phyloP scores from a whole-genome alignment of 2,329 filamentous ascomycete species.

The Calycina herbarum region DNA sequence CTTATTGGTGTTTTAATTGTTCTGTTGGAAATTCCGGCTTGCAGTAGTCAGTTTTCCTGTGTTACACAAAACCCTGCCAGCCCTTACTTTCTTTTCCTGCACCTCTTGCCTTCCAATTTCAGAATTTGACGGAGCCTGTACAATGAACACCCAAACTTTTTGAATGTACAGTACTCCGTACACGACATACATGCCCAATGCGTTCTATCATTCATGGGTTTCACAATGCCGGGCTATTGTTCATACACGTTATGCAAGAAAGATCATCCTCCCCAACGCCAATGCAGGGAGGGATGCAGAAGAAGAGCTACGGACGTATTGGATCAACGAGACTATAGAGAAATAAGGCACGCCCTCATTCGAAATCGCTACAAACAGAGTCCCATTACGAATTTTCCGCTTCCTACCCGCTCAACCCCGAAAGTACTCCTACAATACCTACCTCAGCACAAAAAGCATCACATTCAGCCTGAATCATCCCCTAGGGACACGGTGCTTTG shows the following conservation, averaged over 20 bases:
- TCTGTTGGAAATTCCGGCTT: background rate
- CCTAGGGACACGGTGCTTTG: no score
- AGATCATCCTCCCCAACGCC: background rate
- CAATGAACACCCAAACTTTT: background rate
- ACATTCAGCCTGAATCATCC: background rate
- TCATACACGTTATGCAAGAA: background rate
- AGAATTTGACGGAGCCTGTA: no score
- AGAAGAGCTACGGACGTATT: background rate
- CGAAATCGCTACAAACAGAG: background rate
- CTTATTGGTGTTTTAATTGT: background rate
- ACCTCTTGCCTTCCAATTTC: no score
- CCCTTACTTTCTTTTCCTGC: background rate
- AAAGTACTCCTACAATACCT: background rate
- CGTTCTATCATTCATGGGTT: background rate
- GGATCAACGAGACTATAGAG: background rate
- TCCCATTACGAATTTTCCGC: background rate
- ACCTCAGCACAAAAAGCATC: background rate
- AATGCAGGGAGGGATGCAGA: background rate
- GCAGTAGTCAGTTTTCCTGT: background rate
- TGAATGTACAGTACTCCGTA: background rate
- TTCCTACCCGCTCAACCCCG: background rate
- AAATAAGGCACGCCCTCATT: background rate
- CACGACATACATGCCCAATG: background rate
- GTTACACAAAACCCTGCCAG: background rate
- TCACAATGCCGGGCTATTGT: background rate